These are phyloP conservation scores for Rhodotorula sp. DNA, from an alignment of 1,284 basidiomycete species.

Conservation along the genomic window DNA sequence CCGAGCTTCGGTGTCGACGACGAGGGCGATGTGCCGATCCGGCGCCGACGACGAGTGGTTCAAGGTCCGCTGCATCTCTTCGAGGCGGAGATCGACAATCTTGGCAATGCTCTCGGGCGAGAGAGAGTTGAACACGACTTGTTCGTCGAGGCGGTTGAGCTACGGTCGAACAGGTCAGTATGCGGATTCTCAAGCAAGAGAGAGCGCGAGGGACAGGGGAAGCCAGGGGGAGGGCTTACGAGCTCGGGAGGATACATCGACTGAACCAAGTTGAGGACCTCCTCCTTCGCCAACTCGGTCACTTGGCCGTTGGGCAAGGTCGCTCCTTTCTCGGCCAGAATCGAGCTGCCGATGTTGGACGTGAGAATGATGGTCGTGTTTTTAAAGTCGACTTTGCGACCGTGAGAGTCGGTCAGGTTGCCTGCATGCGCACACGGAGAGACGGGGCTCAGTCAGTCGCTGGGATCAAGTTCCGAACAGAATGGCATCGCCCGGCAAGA, in stretches of 20 bases:
- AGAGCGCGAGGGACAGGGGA: too few species aligned
- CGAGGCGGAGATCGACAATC: slow-evolving; percentile 72
- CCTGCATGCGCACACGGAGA: slow-evolving; percentile 45
- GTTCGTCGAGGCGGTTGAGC: slow-evolving; percentile 45
- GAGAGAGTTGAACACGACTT: slow-evolving; percentile 78
- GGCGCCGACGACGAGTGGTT: slow-evolving; percentile 47
- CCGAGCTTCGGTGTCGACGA: slow-evolving; percentile 64
- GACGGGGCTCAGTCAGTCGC: too few species aligned
- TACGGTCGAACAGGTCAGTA: neutral
- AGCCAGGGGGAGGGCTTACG: slow-evolving; percentile 50
- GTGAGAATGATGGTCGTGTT: slow-evolving; percentile 81
- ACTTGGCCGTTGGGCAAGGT: slow-evolving; percentile 67
- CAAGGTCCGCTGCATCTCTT: slow-evolving; percentile 69
- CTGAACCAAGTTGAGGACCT: slow-evolving; percentile 70
- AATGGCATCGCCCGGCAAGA: too few species aligned
- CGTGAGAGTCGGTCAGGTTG: slow-evolving; percentile 67
- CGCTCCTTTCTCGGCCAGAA: slow-evolving; percentile 68
- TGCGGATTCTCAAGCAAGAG: neutral
- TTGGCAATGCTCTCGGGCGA: slow-evolving; percentile 68
- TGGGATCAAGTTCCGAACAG: too few species aligned
- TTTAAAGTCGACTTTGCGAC: slow-evolving; percentile 63
- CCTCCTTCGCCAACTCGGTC: slow-evolving; percentile 61
- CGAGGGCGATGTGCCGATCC: slow-evolving; percentile 64
- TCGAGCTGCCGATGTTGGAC: slow-evolving; percentile 77
- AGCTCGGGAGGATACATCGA: slow-evolving; percentile 87